A percentile compares a stretch with the other conserved stretches of the same genome.
These are phyloP conservation scores for Phytopythium chamaehyphon DNA, from an alignment of 352 stramenopile genomes.

Conservation along the genomic window DNA sequence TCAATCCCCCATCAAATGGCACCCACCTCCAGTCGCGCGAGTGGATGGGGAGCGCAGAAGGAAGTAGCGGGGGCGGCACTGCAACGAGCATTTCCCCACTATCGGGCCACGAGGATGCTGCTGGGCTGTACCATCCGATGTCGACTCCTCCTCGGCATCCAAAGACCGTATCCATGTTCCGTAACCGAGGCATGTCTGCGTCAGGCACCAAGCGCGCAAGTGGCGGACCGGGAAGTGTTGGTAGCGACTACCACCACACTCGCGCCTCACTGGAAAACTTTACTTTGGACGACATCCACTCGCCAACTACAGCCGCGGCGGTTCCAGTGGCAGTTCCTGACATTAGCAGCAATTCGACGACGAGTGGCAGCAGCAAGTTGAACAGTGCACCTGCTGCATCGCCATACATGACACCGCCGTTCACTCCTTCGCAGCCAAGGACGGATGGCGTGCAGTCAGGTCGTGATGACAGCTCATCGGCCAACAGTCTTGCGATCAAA, in stretches of 20 bases:
- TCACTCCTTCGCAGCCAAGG: slow-evolving; percentile 13
- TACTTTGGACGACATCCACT: slow-evolving; percentile 30
- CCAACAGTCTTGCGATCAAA: slow-evolving; percentile 4
- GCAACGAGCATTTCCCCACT: slow-evolving; percentile 25
- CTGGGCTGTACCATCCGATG: slow-evolving; percentile 28
- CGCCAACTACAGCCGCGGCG: background rate
- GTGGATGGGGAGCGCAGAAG: slow-evolving; percentile 28
- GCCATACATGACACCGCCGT: slow-evolving; percentile 29
- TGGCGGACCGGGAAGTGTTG: background rate
- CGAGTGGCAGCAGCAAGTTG: background rate
- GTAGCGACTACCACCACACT: slow-evolving; percentile 24
- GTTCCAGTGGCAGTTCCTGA: slow-evolving; percentile 2
- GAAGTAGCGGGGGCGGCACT: slow-evolving; percentile 16
- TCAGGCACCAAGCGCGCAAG: slow-evolving; percentile 7
- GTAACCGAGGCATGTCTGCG: slow-evolving; percentile 17
- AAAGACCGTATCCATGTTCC: slow-evolving; percentile 45
- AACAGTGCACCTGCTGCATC: slow-evolving; percentile 11
- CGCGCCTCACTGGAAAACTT: slow-evolving; percentile 64
- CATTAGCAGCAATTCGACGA: slow-evolving; percentile 2
- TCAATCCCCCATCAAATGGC: slow-evolving; percentile 21
- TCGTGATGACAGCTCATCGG: background rate
- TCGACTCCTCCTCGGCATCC: slow-evolving; percentile 71
- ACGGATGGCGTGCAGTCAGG: background rate
- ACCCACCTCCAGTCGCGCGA: slow-evolving; percentile 29
- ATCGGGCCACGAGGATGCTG: slow-evolving; percentile 36